Conservation (phyloP, 352 stramenopile species). For the Blastocystis sp. region DNA sequence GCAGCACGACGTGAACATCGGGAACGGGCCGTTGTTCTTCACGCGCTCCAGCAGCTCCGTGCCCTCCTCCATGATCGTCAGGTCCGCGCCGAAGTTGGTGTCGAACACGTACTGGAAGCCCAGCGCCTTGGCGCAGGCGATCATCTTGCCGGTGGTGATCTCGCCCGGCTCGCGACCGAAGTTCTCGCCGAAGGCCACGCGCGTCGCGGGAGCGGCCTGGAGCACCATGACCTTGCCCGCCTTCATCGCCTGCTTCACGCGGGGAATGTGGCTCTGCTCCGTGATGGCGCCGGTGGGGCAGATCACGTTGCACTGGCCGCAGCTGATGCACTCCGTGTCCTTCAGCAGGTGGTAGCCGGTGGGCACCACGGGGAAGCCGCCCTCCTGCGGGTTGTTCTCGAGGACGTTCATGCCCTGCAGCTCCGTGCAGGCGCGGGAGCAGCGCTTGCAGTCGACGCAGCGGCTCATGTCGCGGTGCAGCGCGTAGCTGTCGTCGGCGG, state of each 20-base stretch:
- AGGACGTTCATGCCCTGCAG: constrained; percentile 68
- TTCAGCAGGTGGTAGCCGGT: constrained; percentile 76
- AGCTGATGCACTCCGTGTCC: constrained; percentile 78
- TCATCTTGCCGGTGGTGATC: constrained; percentile 76
- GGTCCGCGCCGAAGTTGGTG: constrained; percentile 87
- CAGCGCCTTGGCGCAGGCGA: constrained; percentile 78
- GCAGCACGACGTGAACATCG: constrained; percentile 92
- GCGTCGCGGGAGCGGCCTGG: constrained; percentile 77
- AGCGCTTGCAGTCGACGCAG: constrained; percentile 78
- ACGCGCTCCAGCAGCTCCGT: constrained; percentile 86
- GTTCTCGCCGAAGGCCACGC: constrained; percentile 78
- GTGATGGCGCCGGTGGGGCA: constrained; percentile 78
- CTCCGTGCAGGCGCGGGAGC: constrained; percentile 76
- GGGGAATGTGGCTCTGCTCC: constrained; percentile 77
- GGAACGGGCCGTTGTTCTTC: constrained; percentile 83
- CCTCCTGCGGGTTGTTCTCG: constrained; percentile 61
- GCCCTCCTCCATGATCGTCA: constrained; percentile 89
- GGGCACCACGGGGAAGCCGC: constrained; percentile 70
- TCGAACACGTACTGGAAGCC: constrained; percentile 89
- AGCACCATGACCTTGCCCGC: constrained; percentile 75
- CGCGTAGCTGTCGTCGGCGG: constrained; percentile 61
- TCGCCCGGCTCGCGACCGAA: constrained; percentile 77
- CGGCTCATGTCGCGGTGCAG: constrained; percentile 77
- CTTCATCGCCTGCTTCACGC: constrained; percentile 75
- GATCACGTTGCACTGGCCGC: constrained; percentile 77